A percentile compares a stretch with the other conserved stretches of the same genome.
These are phyloP conservation scores for Kwoniella europaea DNA, from an alignment of 768 basidiomycete species.

Conservation along the genomic window DNA sequence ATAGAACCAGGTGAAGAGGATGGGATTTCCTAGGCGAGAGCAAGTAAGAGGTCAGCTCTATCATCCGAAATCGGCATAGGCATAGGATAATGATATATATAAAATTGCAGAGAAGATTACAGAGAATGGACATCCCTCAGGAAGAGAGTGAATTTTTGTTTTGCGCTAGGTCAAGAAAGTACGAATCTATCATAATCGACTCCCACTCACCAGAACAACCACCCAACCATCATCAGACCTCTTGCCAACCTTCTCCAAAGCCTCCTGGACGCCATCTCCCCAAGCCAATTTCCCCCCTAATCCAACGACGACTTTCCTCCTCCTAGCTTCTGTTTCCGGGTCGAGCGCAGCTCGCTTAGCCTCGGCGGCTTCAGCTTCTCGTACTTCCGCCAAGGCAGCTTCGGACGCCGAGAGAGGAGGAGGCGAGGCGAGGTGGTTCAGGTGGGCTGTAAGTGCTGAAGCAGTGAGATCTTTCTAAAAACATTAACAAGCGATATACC, in stretches of 20 bases:
- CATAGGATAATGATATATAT: too few relatives aligned
- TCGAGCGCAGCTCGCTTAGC: slow-evolving; percentile 50
- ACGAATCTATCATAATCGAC: neutral
- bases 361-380: slow-evolving; percentile 72
- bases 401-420: slow-evolving; percentile 82
- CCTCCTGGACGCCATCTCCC: slow-evolving; percentile 69
- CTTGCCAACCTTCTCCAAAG: slow-evolving; percentile 66
- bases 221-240: slow-evolving; percentile 63
- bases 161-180: too few relatives aligned
- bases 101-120: neutral
- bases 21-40: slow-evolving; percentile 44
- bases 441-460: slow-evolving; percentile 72
- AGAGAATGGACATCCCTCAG: neutral
- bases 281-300: slow-evolving; percentile 71
- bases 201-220: slow-evolving; percentile 68
- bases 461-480: slow-evolving; percentile 59
- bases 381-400: slow-evolving; percentile 77
- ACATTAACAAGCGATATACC: neutral
- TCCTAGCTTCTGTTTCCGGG: slow-evolving; percentile 41
- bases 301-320: slow-evolving; percentile 41
- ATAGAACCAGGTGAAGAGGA: slow-evolving; percentile 27
- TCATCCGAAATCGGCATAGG: too few relatives aligned
- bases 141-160: neutral
- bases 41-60: neutral
- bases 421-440: slow-evolving; percentile 72